Evolutionary conservation across 371 early-diverging fungal genomes (phyloP).

Genomic region (Lichtheimia ornata): DNA sequence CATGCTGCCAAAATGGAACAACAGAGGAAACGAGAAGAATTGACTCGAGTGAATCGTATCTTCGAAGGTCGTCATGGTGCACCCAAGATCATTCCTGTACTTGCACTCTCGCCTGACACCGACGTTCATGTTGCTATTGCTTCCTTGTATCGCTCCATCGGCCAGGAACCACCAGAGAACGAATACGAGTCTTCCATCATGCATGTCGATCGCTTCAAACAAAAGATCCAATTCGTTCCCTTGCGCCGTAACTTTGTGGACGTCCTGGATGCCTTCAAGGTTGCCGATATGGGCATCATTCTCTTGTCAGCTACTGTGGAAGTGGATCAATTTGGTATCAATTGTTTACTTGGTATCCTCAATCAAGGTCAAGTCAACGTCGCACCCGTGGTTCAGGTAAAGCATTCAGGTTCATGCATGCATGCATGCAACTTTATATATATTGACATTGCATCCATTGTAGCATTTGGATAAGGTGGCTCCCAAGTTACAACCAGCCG

Average conservation of each 20-base stretch:
- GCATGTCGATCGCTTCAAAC: constrained; percentile 77
- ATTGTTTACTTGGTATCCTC: constrained; percentile 77
- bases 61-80: constrained; percentile 83
- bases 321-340: constrained; percentile 91
- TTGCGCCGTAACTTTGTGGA: constrained; percentile 67
- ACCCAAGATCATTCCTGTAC: constrained; percentile 81
- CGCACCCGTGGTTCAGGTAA: constrained; percentile 69
- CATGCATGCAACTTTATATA: neutral
- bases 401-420: neutral
- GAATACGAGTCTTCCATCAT: constrained; percentile 26
- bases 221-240: constrained; percentile 78
- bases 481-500: constrained; percentile 69
- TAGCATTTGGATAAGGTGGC: constrained; percentile 66
- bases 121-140: constrained; percentile 52
- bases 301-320: constrained; percentile 88
- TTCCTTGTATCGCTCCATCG: constrained; percentile 58
- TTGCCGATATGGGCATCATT: constrained; percentile 88
- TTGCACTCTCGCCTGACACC: constrained; percentile 86
- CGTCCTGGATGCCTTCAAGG: constrained; percentile 87
- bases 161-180: constrained; percentile 39
- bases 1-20: constrained; percentile 82
- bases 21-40: constrained; percentile 80
- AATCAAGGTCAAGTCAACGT: constrained; percentile 84
- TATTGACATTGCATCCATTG: neutral
- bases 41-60: constrained; percentile 68